A percentile compares a stretch with the other conserved stretches of the same genome.
phyloP scores from a whole-genome alignment of 2,329 filamentous ascomycete species.

The Aureobasidium sp. region DNA sequence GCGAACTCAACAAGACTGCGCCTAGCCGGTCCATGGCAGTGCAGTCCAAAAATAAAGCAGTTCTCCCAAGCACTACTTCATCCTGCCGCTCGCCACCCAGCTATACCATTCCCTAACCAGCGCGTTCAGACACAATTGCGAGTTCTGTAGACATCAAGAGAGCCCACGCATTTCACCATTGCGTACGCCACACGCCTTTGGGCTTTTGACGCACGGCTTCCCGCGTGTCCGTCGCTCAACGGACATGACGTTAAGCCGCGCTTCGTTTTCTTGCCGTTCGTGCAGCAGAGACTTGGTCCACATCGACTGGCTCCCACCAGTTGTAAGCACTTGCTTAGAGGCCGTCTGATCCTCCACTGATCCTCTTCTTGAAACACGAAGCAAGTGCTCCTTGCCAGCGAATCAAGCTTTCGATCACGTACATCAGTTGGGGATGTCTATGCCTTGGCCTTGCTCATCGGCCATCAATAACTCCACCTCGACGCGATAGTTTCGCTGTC shows the following conservation, averaged over 20 bases:
- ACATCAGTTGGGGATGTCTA: background rate
- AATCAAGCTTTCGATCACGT: slow-evolving; percentile 11
- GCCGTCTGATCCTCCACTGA: background rate
- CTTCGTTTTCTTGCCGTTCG: slow-evolving; percentile 5
- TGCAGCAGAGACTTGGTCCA: slow-evolving; percentile 8
- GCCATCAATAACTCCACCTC: background rate
- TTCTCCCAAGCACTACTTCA: background rate
- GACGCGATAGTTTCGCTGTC: background rate
- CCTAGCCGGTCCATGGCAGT: background rate
- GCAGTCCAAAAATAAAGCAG: slow-evolving; percentile 5
- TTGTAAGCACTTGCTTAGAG: background rate
- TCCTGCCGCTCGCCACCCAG: background rate
- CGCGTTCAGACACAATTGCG: no score
- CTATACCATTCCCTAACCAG: background rate
- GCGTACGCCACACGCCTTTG: background rate
- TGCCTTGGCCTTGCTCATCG: slow-evolving; percentile 1
- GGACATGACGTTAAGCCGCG: background rate
- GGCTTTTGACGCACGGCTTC: slow-evolving; percentile 3
- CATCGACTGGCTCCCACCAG: background rate
- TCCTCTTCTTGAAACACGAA: background rate
- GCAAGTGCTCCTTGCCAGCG: background rate
- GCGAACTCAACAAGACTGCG: background rate
- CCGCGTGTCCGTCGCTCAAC: slow-evolving; percentile 3
- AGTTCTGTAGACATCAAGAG: background rate
- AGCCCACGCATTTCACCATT: background rate